Percentiles rank a stretch among this genome's conserved stretches.
Evolutionary conservation across 192 early-diverging fungal species (phyloP).

Genomic region (Coemansia sp.): DNA sequence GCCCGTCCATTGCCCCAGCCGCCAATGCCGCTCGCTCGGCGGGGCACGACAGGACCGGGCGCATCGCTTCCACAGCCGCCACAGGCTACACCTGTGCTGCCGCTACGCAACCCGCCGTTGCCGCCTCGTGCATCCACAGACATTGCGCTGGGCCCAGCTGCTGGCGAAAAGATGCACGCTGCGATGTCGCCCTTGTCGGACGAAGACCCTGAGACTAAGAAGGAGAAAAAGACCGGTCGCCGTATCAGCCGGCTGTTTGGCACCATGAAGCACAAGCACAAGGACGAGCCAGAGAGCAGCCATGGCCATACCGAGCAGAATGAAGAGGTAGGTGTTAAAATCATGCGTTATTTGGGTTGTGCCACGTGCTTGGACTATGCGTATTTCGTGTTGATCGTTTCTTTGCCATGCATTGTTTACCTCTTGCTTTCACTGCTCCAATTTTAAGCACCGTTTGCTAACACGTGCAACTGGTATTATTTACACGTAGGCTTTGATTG

Average conservation of each 20-base stretch:
- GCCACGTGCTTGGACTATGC: constrained; percentile 9
- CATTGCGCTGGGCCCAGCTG: background rate
- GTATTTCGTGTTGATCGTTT: background rate
- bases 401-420: background rate
- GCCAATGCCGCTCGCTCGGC: constrained; percentile 11
- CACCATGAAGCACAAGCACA: constrained; percentile 41
- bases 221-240: constrained; percentile 44
- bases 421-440: background rate
- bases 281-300: constrained; percentile 13
- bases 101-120: constrained; percentile 30
- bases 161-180: constrained; percentile 1
- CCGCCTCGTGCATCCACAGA: constrained; percentile 24
- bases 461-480: background rate
- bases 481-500: background rate
- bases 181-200: constrained; percentile 11
- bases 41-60: constrained; percentile 3
- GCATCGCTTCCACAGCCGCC: constrained; percentile 2
- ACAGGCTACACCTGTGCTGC: constrained; percentile 18
- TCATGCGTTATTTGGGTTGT: background rate
- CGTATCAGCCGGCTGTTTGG: constrained; percentile 51
- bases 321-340: constrained; percentile 21
- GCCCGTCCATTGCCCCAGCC: constrained; percentile 40
- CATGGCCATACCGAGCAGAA: background rate
- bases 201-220: constrained; percentile 27
- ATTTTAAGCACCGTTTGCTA: background rate